phyloP scores from a whole-genome alignment of 352 stramenopile species.

The Phytophthora cajani region DNA sequence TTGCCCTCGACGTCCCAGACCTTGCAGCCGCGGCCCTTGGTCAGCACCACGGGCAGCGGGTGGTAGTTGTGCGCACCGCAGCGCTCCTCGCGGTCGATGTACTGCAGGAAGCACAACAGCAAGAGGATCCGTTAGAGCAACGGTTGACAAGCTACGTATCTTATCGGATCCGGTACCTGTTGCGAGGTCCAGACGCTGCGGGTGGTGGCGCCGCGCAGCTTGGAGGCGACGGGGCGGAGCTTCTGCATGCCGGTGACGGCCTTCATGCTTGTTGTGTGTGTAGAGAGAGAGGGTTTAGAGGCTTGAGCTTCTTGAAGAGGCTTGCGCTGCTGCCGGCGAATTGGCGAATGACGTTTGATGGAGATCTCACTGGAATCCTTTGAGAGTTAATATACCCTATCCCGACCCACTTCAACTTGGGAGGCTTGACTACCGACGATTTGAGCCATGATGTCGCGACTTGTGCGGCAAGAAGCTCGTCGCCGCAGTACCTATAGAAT shows the following conservation, averaged over 20 bases:
- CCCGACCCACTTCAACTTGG: conserved; percentile 17
- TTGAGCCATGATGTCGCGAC: not conserved
- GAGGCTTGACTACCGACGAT: not conserved
- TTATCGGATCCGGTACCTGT: conserved; percentile 31
- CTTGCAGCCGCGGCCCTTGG: conserved; percentile 91
- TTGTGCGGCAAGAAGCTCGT: not conserved
- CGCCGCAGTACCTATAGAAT: not conserved
- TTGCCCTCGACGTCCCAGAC: conserved; percentile 97
- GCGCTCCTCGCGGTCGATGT: conserved; percentile 91
- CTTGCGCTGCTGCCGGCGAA: conserved; percentile 24
- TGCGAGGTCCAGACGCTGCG: conserved; percentile 53
- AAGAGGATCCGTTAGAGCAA: conserved; percentile 13
- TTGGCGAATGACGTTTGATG: conserved; percentile 22
- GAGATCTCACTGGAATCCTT: not conserved
- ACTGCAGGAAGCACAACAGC: conserved; percentile 37
- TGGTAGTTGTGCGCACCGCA: conserved; percentile 99
- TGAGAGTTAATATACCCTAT: not conserved
- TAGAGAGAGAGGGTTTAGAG: not conserved
- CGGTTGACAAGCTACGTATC: not conserved
- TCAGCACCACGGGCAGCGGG: conserved; percentile 97
- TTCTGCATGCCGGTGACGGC: conserved; percentile 17
- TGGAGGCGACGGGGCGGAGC: conserved; percentile 21
- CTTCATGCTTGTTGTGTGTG: conserved; percentile 17
- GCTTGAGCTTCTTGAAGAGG: not conserved
- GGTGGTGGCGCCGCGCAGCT: conserved; percentile 20